phyloP scores from a whole-genome alignment of 1,284 basidiomycete species.

The Phaffia rhodozyma region DNA sequence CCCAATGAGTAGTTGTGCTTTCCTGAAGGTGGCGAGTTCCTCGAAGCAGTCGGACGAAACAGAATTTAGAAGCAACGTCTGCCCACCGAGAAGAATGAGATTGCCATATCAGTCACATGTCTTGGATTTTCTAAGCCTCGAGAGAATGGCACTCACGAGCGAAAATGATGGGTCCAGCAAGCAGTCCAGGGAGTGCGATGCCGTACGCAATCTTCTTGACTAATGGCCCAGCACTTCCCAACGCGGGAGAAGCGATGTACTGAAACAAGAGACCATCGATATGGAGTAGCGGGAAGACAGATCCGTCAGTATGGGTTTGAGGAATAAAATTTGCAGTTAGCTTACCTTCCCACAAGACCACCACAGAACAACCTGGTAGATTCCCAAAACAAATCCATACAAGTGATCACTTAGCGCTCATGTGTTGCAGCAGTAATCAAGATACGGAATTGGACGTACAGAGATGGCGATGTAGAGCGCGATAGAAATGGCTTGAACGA shows the following conservation, averaged over 20 bases:
- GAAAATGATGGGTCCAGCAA: conserved; percentile 23
- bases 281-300: neutral
- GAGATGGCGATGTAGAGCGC: conserved; percentile 27
- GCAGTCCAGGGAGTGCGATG: conserved; percentile 29
- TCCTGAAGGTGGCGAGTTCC: conserved; percentile 45
- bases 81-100: conserved; percentile 20
- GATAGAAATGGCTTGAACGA: conserved; percentile 20
- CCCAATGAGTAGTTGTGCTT: conserved; percentile 50
- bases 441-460: neutral
- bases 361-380: conserved; percentile 10
- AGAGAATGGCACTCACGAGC: conserved; percentile 21
- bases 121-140: conserved; percentile 19
- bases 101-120: conserved; percentile 8
- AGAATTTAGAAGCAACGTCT: conserved; percentile 24
- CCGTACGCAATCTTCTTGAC: conserved; percentile 34
- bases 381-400: conserved; percentile 16
- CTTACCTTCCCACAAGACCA: neutral
- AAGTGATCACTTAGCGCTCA: too few relatives aligned
- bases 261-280: conserved; percentile 20
- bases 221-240: conserved; percentile 30
- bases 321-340: neutral
- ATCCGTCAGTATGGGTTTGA: neutral
- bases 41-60: conserved; percentile 31
- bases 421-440: too few relatives aligned
- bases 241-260: conserved; percentile 30